phyloP scores from a whole-genome alignment of 2,329 filamentous ascomycete species.

The Meredithiella fracta region DNA sequence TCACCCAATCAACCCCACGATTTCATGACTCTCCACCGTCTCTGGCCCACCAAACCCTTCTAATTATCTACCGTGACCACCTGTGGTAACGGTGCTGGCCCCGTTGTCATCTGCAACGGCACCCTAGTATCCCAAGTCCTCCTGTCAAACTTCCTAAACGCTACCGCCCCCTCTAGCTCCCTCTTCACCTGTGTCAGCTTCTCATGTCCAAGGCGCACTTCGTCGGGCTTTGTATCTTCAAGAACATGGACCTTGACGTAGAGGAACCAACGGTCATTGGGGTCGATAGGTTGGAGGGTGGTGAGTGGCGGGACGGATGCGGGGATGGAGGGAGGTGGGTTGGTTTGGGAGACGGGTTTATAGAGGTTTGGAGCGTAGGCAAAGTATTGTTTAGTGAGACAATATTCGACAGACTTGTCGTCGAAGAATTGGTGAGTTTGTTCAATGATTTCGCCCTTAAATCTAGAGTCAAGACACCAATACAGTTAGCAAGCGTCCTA shows the following conservation, averaged over 20 bases:
- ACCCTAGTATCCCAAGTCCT: conserved; percentile 37
- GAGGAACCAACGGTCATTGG: conserved; percentile 37
- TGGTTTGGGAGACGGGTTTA: conserved; percentile 12
- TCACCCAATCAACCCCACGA: background rate
- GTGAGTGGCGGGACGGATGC: conserved; percentile 30
- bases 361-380: conserved; percentile 22
- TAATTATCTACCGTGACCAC: conserved; percentile 16
- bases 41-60: background rate
- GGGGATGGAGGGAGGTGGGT: conserved; percentile 15
- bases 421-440: conserved; percentile 38
- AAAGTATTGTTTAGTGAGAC: conserved; percentile 32
- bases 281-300: conserved; percentile 31
- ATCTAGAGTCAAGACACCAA: conserved; percentile 23
- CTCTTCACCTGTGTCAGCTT: conserved; percentile 29
- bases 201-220: conserved; percentile 38
- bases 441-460: conserved; percentile 36
- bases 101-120: conserved; percentile 23
- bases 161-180: conserved; percentile 35
- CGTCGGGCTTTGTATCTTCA: conserved; percentile 41
- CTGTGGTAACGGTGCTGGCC: conserved; percentile 21
- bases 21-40: background rate
- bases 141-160: conserved; percentile 35
- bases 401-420: conserved; percentile 32
- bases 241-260: conserved; percentile 36
- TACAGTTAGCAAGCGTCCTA: background rate